Evolutionary conservation across 2,329 filamentous ascomycete genomes (phyloP), one percentile per base, ranked within the genome.

Genomic region (Aspergillus pseudoglaucus): DNA sequence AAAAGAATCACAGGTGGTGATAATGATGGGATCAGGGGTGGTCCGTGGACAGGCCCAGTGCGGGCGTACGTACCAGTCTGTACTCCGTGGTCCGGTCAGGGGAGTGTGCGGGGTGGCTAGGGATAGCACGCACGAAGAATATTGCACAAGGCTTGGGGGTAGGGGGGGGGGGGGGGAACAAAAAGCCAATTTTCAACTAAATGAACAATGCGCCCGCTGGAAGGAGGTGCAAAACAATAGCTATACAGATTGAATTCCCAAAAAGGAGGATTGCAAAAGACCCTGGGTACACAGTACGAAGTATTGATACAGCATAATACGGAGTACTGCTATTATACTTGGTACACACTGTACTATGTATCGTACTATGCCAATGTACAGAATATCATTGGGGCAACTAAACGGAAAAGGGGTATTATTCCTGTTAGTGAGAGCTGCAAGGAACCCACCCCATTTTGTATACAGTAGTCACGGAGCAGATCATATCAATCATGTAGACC

Each of bases 21-120:
- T 30, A n/a, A 30, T 20, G 22, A 42, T 42, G 22, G 37, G 40
- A 42, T 42, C 40, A 42, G 40, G 40, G 40, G 23, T 42, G 40
- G 40, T 27, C 40, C 40, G 40, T 42, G 40, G 22, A 42, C 40
- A 42, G 40, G 23, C 22, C 22, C 20, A 38, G 22, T 18, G 17
- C 18, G 18, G 17, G 3, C 9, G 37, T 39, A 39, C 40, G 40
- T 42, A 42, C 40, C 20, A 27, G 25, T 27, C 22, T 15, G 35
- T 18, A 40, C 8, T 40, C 33, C 14, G 33, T 39, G 17, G 37
- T 39, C 10, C 18, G 6, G 14, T 35, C 14, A 35, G 33, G 15
- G 33, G 33, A 35, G 17, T 30, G 25, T 30, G 25, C 25, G 25
- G 37, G 37, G 37, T 39, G 37, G 37, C 17, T 39, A 39, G 17